phyloP scores from a whole-genome alignment of 169 alveolate species.

The Plasmodium yoelii region DNA sequence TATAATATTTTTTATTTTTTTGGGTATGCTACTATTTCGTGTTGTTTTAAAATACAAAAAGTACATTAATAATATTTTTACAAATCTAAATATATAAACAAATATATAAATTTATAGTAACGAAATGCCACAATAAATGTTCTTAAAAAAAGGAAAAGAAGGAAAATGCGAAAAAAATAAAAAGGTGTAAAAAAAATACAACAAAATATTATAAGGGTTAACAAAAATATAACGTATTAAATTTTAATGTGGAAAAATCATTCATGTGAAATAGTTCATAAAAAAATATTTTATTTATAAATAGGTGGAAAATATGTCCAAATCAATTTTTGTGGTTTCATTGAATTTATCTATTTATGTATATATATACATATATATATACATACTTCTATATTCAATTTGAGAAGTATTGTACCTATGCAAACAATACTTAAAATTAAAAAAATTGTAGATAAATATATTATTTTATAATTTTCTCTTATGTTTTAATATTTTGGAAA shows the following conservation, averaged over 20 bases:
- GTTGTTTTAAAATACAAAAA: not conserved
- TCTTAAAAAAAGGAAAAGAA: not conserved
- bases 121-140: not conserved
- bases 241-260: not conserved
- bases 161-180: not conserved
- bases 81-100: not conserved
- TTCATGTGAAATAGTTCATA: too few species aligned
- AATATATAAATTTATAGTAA: not conserved
- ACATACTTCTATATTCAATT: too few species aligned
- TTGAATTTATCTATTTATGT: too few species aligned
- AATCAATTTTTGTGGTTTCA: too few species aligned
- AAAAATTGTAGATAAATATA: too few species aligned
- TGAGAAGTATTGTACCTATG: too few species aligned
- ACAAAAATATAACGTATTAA: not conserved
- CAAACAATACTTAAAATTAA: too few species aligned
- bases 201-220: not conserved
- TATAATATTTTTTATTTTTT: not conserved
- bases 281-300: too few species aligned
- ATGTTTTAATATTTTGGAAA: conserved; percentile 27
- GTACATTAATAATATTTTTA: not conserved
- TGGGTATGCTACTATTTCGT: not conserved
- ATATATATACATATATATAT: too few species aligned
- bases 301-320: too few species aligned
- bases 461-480: not conserved
- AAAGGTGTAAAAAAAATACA: not conserved